Evolutionary conservation across 2,329 filamentous ascomycete species (phyloP), one percentile per base, ranked within the genome.

Genomic region (Talaromyces sp.): DNA sequence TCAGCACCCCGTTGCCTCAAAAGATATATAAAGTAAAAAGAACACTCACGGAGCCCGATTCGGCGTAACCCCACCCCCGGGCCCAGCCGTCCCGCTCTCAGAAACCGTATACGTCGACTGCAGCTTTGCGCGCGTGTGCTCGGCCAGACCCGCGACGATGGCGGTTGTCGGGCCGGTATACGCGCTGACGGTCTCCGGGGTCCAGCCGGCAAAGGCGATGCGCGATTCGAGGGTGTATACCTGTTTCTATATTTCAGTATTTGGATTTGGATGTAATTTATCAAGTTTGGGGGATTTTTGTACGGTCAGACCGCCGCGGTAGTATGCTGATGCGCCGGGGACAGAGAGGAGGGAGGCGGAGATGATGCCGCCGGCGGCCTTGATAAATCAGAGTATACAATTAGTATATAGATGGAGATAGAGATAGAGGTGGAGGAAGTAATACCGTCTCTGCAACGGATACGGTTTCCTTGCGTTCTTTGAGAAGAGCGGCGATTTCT

Each of bases 31-130:
- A n/a, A n/a, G n/a, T n/a, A n/a, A n/a, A n/a, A n/a, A 35, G n/a
- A 13, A 19, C 38, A 68, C 71, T 67, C 63, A 82, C 75, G 85
- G 85, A 38, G 77, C 83, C 43, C 85, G 87, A 63, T 73, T 76
- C 51, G 81, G 49, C 27, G 24, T 82, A 29, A 72, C 73, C 0
- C 85, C 85, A 13, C 82, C 84, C 0, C 82, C 86, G 9, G 86
- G 86, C 0, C 86, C 86, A n/a, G 85, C 86, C 2, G 85, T 88
- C 0, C 86, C 86, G 57, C 81, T 84, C 75, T 88, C 84, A 58
- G 77, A 78, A 8, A 87, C 67, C 9, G 81, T 80, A 67, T 86
- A 88, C 19, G 83, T 86, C 60, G 79, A 80, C 7, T 77, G 76
- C 27, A 88, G 70, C 51, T 79, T 82, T n/a, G 67, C 72, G n/a